phyloP scores from a whole-genome alignment of 768 basidiomycete genomes.

The Lactarius vividus region DNA sequence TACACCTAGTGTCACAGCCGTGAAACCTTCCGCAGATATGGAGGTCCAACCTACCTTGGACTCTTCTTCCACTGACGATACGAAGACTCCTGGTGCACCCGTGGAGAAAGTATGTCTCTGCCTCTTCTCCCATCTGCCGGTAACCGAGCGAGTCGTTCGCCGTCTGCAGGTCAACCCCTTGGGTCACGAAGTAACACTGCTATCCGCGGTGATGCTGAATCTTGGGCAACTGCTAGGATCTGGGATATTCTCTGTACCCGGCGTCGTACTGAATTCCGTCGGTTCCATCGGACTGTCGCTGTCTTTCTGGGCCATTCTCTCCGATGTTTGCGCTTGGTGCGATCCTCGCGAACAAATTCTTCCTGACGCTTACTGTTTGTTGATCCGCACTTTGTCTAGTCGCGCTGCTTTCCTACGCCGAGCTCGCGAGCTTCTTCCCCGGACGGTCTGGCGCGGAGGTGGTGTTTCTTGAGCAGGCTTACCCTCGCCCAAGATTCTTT shows the following conservation, averaged over 20 bases:
- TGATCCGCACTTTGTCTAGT: conserved; percentile 7
- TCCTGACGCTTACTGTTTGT: conserved; percentile 23
- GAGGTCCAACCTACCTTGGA: conserved; percentile 16
- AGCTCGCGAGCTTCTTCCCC: conserved; percentile 48
- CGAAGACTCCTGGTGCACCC: conserved; percentile 12
- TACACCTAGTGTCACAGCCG: neutral
- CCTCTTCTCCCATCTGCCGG: neutral
- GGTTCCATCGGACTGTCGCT: conserved; percentile 33
- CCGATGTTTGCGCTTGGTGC: conserved; percentile 29
- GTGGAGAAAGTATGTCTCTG: conserved; percentile 19
- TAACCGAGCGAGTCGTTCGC: neutral
- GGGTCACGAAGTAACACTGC: conserved; percentile 29
- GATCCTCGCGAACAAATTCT: conserved; percentile 25
- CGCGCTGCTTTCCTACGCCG: conserved; percentile 35
- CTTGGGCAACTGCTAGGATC: conserved; percentile 30
- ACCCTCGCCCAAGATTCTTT: conserved; percentile 42
- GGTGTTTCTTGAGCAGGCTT: conserved; percentile 46
- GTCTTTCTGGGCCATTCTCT: conserved; percentile 33
- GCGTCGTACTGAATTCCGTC: conserved; percentile 31
- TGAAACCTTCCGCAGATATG: conserved; percentile 2
- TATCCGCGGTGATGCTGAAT: conserved; percentile 30
- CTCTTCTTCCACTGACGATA: neutral
- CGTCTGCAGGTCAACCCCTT: conserved; percentile 28
- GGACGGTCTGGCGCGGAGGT: conserved; percentile 50
- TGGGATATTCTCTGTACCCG: conserved; percentile 35